Evolutionary conservation across 345 rosid genomes (phyloP), one percentile per base, ranked within the genome.

Genomic region (Diplotaxis tenuifolia): DNA sequence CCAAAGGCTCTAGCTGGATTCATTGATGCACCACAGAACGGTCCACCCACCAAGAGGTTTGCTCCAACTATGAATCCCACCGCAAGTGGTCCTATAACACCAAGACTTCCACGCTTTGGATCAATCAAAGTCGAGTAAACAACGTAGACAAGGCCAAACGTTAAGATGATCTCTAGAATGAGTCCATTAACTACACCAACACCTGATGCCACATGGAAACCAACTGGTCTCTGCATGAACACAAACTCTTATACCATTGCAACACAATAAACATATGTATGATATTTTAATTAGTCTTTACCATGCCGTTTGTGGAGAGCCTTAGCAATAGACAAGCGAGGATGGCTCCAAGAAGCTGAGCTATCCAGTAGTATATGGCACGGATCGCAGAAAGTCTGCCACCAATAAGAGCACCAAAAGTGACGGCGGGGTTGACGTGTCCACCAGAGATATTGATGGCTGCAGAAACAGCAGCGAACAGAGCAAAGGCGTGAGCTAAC

Each of bases 401-500:
- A 7, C 93, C 92, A 3, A 89, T 67, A n/a, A 89, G 88, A 28
- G 91, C 83, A 29, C 88, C 93, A 5, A 87, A 86, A 62, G 97
- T 89, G 65, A 87, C 90, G 0, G 97, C 97, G 0, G 97, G 95
- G 70, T 91, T 91, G 2, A 91, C 78, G 11, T 91, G 95, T 62
- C 93, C 97, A 5, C 92, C 92, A 0, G 93, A 91, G 58, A 84
- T 50, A 78, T 87, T 89, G 72, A 86, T 72, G 68, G 87, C 82
- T 0, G 87, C 83, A 0, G 97, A 77, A 23, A 89, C 84, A 0
- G 91, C 92, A 0, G 91, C 83, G 14, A 87, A 84, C 6, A 89
- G 70, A 9, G 84, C 88, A 53, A 92, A 82, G 9, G 87, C 92
- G 40, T 88, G 87, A 9, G 97, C 93, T 6, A 91, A 83, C 2